These are phyloP conservation scores for Aspergillus pseudotamarii DNA, from an alignment of 2,329 filamentous ascomycete species.

Conservation along the genomic window DNA sequence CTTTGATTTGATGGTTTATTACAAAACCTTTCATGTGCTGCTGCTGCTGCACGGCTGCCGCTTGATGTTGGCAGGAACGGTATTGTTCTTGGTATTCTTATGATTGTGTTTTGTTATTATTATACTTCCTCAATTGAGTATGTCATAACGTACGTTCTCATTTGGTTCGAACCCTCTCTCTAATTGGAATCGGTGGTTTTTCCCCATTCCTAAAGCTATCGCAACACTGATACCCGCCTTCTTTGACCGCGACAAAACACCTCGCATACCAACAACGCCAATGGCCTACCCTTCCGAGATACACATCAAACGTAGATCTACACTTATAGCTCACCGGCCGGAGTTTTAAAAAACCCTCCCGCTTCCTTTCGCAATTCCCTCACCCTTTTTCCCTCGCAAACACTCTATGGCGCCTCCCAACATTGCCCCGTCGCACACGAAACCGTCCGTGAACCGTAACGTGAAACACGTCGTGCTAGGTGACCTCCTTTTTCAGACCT, in stretches of 20 bases:
- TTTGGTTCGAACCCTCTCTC: not conserved
- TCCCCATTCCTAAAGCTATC: not conserved
- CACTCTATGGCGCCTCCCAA: constrained; percentile 34
- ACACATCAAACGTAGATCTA: not conserved
- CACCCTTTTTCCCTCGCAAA: not conserved
- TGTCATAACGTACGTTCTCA: not conserved
- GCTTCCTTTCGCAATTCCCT: not conserved
- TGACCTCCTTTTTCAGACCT: constrained; percentile 79
- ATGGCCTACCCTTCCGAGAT: constrained; percentile 7
- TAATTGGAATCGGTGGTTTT: not conserved
- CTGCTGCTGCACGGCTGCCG: not conserved
- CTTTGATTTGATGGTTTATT: not conserved
- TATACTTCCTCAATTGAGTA: not conserved
- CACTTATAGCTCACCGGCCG: not conserved
- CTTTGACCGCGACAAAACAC: not conserved
- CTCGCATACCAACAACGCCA: not conserved
- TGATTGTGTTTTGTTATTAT: not conserved
- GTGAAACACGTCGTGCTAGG: constrained; percentile 86
- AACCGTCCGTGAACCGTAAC: constrained; percentile 64
- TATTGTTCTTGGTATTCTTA: not conserved
- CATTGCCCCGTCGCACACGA: constrained; percentile 29
- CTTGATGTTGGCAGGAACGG: not conserved
- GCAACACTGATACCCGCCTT: not conserved
- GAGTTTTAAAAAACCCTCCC: constrained; percentile 1
- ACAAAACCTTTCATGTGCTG: not conserved